Evolutionary conservation across 192 early-diverging fungal species (phyloP).

Genomic region (Paraglomus occultum): DNA sequence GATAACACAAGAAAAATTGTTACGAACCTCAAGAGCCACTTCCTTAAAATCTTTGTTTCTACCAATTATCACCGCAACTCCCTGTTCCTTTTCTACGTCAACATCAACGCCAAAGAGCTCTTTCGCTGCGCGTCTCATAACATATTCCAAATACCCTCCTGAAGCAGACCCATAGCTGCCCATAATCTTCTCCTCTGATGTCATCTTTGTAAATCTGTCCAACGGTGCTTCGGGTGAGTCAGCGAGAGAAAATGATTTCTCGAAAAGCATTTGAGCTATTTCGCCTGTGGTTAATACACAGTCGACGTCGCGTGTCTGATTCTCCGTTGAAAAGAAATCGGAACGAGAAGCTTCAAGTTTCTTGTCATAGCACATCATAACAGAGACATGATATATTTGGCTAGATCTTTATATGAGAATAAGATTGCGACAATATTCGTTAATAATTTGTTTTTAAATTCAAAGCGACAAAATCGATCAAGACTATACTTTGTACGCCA

Average conservation of each 20-base stretch:
- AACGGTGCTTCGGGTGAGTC: slow-evolving; percentile 41
- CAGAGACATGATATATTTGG: slow-evolving; percentile 86
- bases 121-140: slow-evolving; percentile 78
- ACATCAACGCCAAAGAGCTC: slow-evolving; percentile 73
- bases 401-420: slow-evolving; percentile 47
- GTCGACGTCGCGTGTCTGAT: slow-evolving; percentile 88
- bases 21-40: slow-evolving; percentile 47
- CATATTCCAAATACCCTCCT: slow-evolving; percentile 89
- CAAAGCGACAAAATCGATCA: not conserved
- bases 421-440: not conserved
- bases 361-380: slow-evolving; percentile 99
- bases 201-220: slow-evolving; percentile 43
- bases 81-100: slow-evolving; percentile 50
- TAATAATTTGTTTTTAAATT: too few relatives aligned
- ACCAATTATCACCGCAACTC: slow-evolving; percentile 66
- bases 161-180: slow-evolving; percentile 80
- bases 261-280: slow-evolving; percentile 80
- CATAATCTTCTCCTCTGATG: slow-evolving; percentile 38
- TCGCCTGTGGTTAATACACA: slow-evolving; percentile 95
- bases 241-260: slow-evolving; percentile 55
- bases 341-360: slow-evolving; percentile 94
- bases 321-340: slow-evolving; percentile 86
- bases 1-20: too few relatives aligned
- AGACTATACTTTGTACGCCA: not conserved
- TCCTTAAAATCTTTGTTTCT: slow-evolving; percentile 85